Base-by-base conservation (phyloP, 2,329 filamentous ascomycete genomes). In the Amylocarpus encephaloides region DNA sequence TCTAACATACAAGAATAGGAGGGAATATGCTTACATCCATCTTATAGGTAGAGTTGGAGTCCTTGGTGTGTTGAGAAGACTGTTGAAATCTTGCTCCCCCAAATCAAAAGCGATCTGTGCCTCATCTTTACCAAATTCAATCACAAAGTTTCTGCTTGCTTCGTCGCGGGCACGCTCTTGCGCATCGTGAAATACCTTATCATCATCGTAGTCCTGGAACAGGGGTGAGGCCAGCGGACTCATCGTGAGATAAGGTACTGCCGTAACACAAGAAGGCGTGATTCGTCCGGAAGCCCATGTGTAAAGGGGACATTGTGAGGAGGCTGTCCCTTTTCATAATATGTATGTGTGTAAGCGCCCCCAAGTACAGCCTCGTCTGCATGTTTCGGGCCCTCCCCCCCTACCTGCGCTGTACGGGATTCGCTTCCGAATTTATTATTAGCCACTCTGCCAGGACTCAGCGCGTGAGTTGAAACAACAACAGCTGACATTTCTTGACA, bases 11-110 rank as follows among this genome's bases (percentile, higher is more conserved):
- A 26, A 26, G 22, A 26, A 26, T 26, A 26, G 22, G 4, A 26
- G 22, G 7, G 22, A 26, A 26, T 26, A 26, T 26, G 61, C 79
- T 65, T 68, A 82, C 79, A 89, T 87, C 86, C 86, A 90, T 65
- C 85, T 74, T 3, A 85, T 81, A 52, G 72, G 75, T 41, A 74
- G 68, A 43, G 70, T 72, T 48, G 34, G 45, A 2, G 59, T 42
- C n/a, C 55, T 59, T 40, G 62, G 53, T 10, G 54, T 53, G 10
- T 61, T 52, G 30, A 74, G 62, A 1, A 79, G 64, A 15, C 54
- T 53, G 12, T 64, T 50, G 29, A 82, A 64, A 2, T 75, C 69
- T 1, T 66, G 55, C 1, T 65, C 59, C 3, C 66, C 61, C 7
- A 86, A 66, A 57, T 85, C 69, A 46, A 78, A 76, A 2, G 77